These are phyloP conservation scores for Lasiodiplodia hormozganensis DNA, from an alignment of 2,329 filamentous ascomycete species.

Conservation along the genomic window DNA sequence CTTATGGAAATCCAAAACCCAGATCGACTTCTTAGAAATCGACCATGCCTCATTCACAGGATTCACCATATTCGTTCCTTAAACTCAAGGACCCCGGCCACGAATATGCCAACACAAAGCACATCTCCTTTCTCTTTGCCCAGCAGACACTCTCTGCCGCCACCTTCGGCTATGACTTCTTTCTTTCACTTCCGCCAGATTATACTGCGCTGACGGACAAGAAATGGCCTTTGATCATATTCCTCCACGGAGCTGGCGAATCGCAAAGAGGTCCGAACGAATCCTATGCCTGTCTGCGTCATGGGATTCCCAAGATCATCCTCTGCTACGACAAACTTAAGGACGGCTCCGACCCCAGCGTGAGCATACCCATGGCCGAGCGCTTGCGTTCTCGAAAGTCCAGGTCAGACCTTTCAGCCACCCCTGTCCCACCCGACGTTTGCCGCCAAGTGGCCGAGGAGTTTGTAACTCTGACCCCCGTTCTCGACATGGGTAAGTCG, in stretches of 20 bases:
- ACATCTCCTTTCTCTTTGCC: slow-evolving; percentile 29
- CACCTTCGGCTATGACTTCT: slow-evolving; percentile 30
- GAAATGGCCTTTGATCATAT: slow-evolving; percentile 28
- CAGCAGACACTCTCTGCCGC: slow-evolving; percentile 25
- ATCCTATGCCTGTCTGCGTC: slow-evolving; percentile 29
- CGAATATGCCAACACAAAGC: slow-evolving; percentile 25
- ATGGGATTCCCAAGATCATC: slow-evolving; percentile 31
- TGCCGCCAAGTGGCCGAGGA: slow-evolving; percentile 31
- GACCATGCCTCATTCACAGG: background rate
- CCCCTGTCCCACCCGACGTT: slow-evolving; percentile 19
- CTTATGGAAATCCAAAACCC: background rate
- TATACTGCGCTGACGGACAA: slow-evolving; percentile 19
- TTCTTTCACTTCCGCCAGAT: slow-evolving; percentile 27
- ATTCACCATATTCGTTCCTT: background rate
- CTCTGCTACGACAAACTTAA: slow-evolving; percentile 30
- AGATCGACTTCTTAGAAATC: background rate
- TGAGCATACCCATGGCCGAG: slow-evolving; percentile 28
- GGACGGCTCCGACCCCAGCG: slow-evolving; percentile 5
- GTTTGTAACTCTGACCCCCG: slow-evolving; percentile 21
- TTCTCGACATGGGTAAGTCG: slow-evolving; percentile 15
- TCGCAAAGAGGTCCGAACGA: slow-evolving; percentile 28
- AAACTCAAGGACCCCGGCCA: slow-evolving; percentile 26
- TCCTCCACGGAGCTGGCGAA: slow-evolving; percentile 31
- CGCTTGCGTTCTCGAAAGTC: slow-evolving; percentile 15
- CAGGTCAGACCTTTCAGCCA: slow-evolving; percentile 17